Conservation (phyloP, 2,329 filamentous ascomycete genomes). For the Pseudomassariella vexata region DNA sequence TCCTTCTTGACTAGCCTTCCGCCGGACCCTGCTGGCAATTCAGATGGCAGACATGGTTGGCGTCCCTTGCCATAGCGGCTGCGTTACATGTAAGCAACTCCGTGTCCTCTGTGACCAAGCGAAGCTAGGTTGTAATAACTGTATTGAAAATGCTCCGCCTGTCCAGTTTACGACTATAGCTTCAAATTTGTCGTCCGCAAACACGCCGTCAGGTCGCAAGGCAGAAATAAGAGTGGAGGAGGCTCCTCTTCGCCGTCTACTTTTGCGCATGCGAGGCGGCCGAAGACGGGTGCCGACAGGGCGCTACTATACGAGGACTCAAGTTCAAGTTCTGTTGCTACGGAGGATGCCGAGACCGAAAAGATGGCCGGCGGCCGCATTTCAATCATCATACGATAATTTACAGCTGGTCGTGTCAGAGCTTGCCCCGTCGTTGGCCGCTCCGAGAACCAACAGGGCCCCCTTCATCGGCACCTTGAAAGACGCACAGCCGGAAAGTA, state of each 20-base stretch:
- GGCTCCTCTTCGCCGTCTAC: slow-evolving; percentile 1
- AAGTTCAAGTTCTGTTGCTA: no score
- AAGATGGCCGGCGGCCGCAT: not conserved
- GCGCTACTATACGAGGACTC: not conserved
- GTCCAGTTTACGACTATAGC: slow-evolving; percentile 7
- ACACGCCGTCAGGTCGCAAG: slow-evolving; percentile 7
- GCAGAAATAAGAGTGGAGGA: slow-evolving; percentile 1
- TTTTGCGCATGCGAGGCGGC: slow-evolving; percentile 2
- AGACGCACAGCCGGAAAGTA: not conserved
- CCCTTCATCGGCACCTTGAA: slow-evolving; percentile 5
- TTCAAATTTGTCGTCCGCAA: slow-evolving; percentile 10
- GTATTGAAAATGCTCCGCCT: slow-evolving; percentile 6
- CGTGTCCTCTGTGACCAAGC: slow-evolving; percentile 8
- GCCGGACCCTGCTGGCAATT: no score
- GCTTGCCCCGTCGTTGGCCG: not conserved
- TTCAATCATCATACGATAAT: not conserved
- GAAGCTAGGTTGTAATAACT: slow-evolving; percentile 6
- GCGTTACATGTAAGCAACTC: slow-evolving; percentile 4
- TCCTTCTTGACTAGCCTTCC: no score
- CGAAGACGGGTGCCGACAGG: not conserved
- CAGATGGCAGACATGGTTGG: slow-evolving; percentile 6
- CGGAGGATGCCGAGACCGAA: not conserved
- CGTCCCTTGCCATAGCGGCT: slow-evolving; percentile 2
- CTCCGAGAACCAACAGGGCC: slow-evolving; percentile 1
- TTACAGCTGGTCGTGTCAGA: slow-evolving; percentile 2